A percentile compares a stretch with the other conserved stretches of the same genome.
Evolutionary conservation across 306 rosid genomes (phyloP).

Genomic region (Sophora flavescens): DNA sequence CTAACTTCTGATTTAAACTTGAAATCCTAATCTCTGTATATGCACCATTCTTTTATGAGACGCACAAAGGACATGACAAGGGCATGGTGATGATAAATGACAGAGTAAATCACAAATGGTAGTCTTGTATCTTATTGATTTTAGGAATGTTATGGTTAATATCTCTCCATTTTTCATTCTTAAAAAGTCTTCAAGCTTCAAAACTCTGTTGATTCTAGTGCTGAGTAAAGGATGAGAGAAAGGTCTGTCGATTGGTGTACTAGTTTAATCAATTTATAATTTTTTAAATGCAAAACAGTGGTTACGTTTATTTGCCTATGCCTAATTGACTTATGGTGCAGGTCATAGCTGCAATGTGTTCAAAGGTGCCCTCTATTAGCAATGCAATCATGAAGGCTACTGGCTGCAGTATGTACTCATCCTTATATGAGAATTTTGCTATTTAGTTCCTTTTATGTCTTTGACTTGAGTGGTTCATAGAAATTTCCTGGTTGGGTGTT

Average conservation of each 20-base stretch:
- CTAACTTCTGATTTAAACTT: not conserved
- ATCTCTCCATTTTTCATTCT: not conserved
- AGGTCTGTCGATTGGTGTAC: constrained; percentile 22
- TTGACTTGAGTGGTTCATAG: not conserved
- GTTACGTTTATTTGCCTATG: constrained; percentile 31
- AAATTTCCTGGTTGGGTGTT: not conserved
- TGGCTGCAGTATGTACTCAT: constrained; percentile 69
- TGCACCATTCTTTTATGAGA: not conserved
- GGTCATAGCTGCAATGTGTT: constrained; percentile 97
- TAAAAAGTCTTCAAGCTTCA: constrained; percentile 30
- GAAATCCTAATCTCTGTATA: not conserved
- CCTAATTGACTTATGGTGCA: constrained; percentile 53
- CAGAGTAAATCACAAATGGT: constrained; percentile 1
- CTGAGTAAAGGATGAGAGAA: constrained; percentile 5
- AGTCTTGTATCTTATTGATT: constrained; percentile 7
- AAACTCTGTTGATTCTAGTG: constrained; percentile 25
- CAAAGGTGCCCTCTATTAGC: constrained; percentile 94
- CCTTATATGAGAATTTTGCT: constrained; percentile 10
- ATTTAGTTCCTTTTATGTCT: not conserved
- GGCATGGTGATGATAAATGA: constrained; percentile 28
- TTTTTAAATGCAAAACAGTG: not conserved
- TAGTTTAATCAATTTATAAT: constrained; percentile 16
- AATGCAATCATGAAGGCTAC: constrained; percentile 90
- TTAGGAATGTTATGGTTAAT: not conserved
- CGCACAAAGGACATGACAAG: constrained; percentile 10